Evolutionary conservation across 768 basidiomycete species (phyloP), one percentile per base, ranked within the genome.

Genomic region (Boletus patriciae): DNA sequence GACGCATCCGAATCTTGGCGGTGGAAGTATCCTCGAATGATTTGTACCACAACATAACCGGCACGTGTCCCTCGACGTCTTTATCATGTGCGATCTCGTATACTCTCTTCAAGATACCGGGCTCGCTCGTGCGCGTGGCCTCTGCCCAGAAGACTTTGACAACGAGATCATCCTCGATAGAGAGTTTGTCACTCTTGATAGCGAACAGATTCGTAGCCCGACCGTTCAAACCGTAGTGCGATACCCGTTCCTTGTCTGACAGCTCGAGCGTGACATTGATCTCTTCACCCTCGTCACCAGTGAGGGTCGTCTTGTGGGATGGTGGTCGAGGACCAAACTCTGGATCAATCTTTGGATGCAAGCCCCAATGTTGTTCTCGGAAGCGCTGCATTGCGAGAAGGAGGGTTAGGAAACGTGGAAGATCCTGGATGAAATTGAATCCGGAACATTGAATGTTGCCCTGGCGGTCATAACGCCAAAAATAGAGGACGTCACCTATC

Each of bases 351-450:
- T 41, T 2, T 0, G 31, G 21, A 37, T 60, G 46, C 37, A 57
- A 15, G 8, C 61, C 63, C 58, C 61, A 62, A 18, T 62, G 48
- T 3, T 10, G 29, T 8, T 44, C 10, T 9, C n/a, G 0, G 45
- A 62, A 56, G 6, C 58, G 54, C n/a, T 64, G 52, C 52, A 59
- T 43, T 6, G 49, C 46, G 13, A 62, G 46, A 3, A 62, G 46
- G 0, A 59, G 38, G 18, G 53, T 37, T 0, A 63, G 42, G 2
- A 61, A 63, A 1, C 46, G 55, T 1, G 60, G 55, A 15, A 61
- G 55, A 15, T 59, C 63, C 15, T 60, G 15, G 3, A 64, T 50
- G 23, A 57, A 52, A 21, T 64, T 62, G 6, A 62, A 23, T 1
- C 19, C 53, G 8, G 57, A 44, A 27, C 52, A 60, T 40, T 55